phyloP scores from a whole-genome alignment of 345 rosid genomes.

The Lepidium didymum region DNA sequence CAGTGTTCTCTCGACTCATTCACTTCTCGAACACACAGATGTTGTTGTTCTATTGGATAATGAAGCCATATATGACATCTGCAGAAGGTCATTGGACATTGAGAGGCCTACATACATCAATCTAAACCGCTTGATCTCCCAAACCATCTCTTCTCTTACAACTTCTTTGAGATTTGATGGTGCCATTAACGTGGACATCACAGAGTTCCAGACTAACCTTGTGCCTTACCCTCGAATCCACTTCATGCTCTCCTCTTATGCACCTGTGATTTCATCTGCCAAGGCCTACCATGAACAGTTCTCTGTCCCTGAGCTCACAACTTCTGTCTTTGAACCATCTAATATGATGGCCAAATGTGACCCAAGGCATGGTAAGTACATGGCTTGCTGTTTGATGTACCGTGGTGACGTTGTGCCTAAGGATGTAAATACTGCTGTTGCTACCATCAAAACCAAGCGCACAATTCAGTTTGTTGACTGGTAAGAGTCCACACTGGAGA shows the following conservation, averaged over 20 bases:
- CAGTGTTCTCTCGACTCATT: conserved; percentile 74
- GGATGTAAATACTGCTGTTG: conserved; percentile 76
- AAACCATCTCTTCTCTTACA: conserved; percentile 68
- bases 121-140: conserved; percentile 72
- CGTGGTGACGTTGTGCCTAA: conserved; percentile 80
- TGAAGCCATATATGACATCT: conserved; percentile 81
- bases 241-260: conserved; percentile 83
- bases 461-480: conserved; percentile 82
- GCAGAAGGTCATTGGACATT: conserved; percentile 68
- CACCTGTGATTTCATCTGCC: conserved; percentile 69
- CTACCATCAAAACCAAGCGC: conserved; percentile 69
- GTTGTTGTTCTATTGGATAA: conserved; percentile 73
- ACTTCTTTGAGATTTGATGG: conserved; percentile 80
- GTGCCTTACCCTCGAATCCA: conserved; percentile 85
- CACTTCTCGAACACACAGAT: conserved; percentile 81
- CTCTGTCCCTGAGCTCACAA: conserved; percentile 73
- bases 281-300: conserved; percentile 81
- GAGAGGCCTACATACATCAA: conserved; percentile 74
- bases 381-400: conserved; percentile 85
- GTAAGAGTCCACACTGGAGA: background rate
- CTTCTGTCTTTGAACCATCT: conserved; percentile 70
- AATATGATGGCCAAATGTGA: conserved; percentile 91
- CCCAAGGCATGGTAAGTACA: conserved; percentile 82
- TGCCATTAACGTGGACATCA: conserved; percentile 73
- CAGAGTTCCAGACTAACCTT: conserved; percentile 78